Evolutionary conservation across 2,329 filamentous ascomycete genomes (phyloP), one percentile per base, ranked within the genome.

Genomic region (Sarocladiaceae sp.): DNA sequence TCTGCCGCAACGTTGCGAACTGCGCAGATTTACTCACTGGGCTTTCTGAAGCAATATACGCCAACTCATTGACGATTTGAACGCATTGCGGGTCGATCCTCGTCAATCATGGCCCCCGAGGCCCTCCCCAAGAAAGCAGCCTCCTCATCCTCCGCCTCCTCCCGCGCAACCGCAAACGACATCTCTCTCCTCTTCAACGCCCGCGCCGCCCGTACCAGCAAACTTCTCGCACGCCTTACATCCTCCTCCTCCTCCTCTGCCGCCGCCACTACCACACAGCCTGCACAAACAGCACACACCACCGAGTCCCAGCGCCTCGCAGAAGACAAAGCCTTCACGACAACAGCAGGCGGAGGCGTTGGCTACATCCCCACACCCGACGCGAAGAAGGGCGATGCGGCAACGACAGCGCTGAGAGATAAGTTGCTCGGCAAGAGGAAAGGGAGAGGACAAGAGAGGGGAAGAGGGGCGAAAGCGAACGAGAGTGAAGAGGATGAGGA

Each of bases 261-360:
- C 4, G 43, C 47, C 44, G 4, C 46, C 39, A 20, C 43, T 40
- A 26, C 37, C 41, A 19, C 53, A 40, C 5, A 48, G 21, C 20
- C 24, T 26, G 2, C 12, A 43, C 4, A 43, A 33, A 26, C 50
- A 19, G 31, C 45, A 24, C 19, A 57, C 43, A 41, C 60, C 23
- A 49, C 52, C 7, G 50, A 50, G 3, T 48, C 43, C 10, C 24
- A 50, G 21, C 50, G 51, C 29, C 57, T 20, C 26, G 26, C 18
- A 39, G 29, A 21, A 15, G 21, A 35, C 11, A 33, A 23, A 13
- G 19, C 33, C 13, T 33, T 33, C 20, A 37, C 19, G 12, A 58
- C 29, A 69, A 69, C 52, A 59, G 63, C 19, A n/a, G n/a, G n/a
- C n/a, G n/a, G n/a, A n/a, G 70, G 69, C 27, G 51, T 72, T 9